Percentiles rank a stretch among this genome's conserved stretches.
Conservation (phyloP, 257 asterid genomes). For the Capsicum chinense region DNA sequence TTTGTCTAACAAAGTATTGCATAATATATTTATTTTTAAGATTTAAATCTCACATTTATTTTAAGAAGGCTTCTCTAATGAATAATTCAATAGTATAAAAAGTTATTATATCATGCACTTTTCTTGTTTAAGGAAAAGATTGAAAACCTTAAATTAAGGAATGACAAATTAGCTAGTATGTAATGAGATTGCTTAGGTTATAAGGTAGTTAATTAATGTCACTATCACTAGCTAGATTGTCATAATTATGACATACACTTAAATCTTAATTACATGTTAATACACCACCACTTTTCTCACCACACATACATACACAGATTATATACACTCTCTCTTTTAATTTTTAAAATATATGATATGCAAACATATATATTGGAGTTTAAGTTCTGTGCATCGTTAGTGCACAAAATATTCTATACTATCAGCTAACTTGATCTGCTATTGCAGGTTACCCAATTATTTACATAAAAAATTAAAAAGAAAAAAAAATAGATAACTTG, state of each 20-base stretch:
- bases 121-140: background rate
- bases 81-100: background rate
- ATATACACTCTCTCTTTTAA: background rate
- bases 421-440: too few relatives aligned
- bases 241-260: background rate
- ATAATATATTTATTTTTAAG: background rate
- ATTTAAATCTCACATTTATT: background rate
- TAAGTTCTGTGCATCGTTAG: too few relatives aligned
- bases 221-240: slow-evolving; percentile 15
- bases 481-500: too few relatives aligned
- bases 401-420: too few relatives aligned
- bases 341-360: too few relatives aligned
- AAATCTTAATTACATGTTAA: background rate
- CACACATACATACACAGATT: background rate
- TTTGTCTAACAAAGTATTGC: background rate
- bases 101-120: background rate
- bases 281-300: background rate
- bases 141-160: background rate
- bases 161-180: background rate
- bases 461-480: too few relatives aligned
- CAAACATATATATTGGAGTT: too few relatives aligned
- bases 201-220: background rate
- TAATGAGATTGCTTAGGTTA: slow-evolving; percentile 12
- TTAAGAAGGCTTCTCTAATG: background rate
- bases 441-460: too few relatives aligned